These are phyloP conservation scores for Solioccasus polychromus DNA, from an alignment of 768 basidiomycete genomes.

Conservation along the genomic window DNA sequence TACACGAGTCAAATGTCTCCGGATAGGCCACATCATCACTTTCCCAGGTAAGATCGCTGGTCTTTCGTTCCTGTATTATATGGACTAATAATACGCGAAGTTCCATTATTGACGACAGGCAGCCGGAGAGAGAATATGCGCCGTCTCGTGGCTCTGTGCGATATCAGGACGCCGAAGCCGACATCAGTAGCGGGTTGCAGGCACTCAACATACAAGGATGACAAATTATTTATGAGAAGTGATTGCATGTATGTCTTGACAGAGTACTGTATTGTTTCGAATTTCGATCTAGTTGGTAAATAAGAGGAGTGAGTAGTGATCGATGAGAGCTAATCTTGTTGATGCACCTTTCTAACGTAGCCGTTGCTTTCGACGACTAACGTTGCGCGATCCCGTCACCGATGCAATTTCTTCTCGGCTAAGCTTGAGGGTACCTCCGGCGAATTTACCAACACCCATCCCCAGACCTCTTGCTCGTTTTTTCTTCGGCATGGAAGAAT, in stretches of 20 bases:
- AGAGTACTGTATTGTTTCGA: no score
- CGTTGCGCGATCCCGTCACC: slow-evolving; percentile 26
- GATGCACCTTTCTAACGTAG: slow-evolving; percentile 3
- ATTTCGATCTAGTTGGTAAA: no score
- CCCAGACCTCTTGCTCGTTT: slow-evolving; percentile 64
- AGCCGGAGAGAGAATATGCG: slow-evolving; percentile 21
- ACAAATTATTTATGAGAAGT: slow-evolving; percentile 6
- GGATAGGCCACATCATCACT: slow-evolving; percentile 14
- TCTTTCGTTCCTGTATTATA: background rate
- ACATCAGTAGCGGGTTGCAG: slow-evolving; percentile 22
- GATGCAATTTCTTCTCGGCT: slow-evolving; percentile 55
- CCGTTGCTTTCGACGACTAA: slow-evolving; percentile 2
- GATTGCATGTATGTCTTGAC: no score
- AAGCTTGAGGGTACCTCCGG: slow-evolving; percentile 64
- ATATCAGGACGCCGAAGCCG: slow-evolving; percentile 19
- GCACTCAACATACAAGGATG: slow-evolving; percentile 22
- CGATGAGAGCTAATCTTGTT: no score
- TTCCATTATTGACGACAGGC: slow-evolving; percentile 24
- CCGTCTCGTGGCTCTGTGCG: slow-evolving; percentile 12
- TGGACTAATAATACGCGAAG: slow-evolving; percentile 16
- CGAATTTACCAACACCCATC: slow-evolving; percentile 80
- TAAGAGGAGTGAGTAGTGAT: no score
- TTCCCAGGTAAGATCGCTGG: slow-evolving; percentile 16
- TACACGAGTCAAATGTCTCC: slow-evolving; percentile 18
- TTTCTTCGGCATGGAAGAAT: slow-evolving; percentile 28